Conservation (phyloP, 2,329 filamentous ascomycete genomes). For the Xylaria sp. region DNA sequence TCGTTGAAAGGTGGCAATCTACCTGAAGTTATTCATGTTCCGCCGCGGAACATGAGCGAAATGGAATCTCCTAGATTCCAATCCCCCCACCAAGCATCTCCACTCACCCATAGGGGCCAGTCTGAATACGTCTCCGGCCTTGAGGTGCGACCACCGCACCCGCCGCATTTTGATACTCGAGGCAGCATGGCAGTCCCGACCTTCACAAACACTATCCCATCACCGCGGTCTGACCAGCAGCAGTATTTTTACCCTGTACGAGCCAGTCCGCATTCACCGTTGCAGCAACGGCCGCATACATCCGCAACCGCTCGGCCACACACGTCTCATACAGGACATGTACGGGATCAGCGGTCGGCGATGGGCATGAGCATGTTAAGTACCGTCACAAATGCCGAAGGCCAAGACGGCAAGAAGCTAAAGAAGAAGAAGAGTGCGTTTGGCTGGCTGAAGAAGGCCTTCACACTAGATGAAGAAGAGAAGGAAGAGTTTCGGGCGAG, state of each 20-base stretch:
- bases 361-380: conserved; percentile 69
- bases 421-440: conserved; percentile 75
- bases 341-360: conserved; percentile 63
- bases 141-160: conserved; percentile 54
- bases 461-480: conserved; percentile 73
- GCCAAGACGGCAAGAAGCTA: conserved; percentile 53
- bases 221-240: conserved; percentile 62
- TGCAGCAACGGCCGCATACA: conserved; percentile 69
- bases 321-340: conserved; percentile 53
- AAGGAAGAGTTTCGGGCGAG: conserved; percentile 68
- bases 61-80: conserved; percentile 50
- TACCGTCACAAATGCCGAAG: conserved; percentile 60
- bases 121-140: conserved; percentile 62
- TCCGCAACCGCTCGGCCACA: conserved; percentile 55
- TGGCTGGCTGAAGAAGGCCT: conserved; percentile 76
- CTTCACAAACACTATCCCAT: conserved; percentile 56
- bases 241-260: conserved; percentile 72
- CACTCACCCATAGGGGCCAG: conserved; percentile 53
- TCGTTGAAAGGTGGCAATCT: conserved; percentile 63
- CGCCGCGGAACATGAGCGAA: conserved; percentile 54
- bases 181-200: conserved; percentile 53
- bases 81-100: conserved; percentile 41
- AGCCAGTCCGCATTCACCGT: conserved; percentile 71
- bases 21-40: conserved; percentile 66
- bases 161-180: conserved; percentile 49